Percentiles rank a stretch among this genome's conserved stretches.
These are phyloP conservation scores for Thielaviopsis populi DNA, from an alignment of 2,329 filamentous ascomycete species.

Conservation along the genomic window DNA sequence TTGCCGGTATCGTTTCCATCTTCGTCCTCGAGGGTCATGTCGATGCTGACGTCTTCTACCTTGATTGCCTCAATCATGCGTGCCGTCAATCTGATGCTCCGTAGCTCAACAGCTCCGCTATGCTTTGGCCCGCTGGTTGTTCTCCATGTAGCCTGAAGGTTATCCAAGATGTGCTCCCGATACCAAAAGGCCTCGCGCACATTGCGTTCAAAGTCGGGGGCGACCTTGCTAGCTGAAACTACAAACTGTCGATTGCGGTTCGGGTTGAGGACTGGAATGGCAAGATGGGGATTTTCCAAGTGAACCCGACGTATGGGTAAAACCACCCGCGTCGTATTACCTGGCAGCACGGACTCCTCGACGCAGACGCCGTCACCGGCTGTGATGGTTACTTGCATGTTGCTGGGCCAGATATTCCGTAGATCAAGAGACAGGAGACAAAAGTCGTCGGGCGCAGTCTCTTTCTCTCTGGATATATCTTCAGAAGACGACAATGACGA, in stretches of 20 bases:
- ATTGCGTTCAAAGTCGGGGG: conserved; percentile 62
- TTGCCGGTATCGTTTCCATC: conserved; percentile 22
- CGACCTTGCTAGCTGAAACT: conserved; percentile 63
- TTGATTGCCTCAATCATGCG: conserved; percentile 75
- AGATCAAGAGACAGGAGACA: conserved; percentile 73
- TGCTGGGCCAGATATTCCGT: conserved; percentile 78
- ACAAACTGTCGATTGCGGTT: conserved; percentile 84
- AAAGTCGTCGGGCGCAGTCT: conserved; percentile 27
- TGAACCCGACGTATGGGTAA: conserved; percentile 63
- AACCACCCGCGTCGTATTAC: conserved; percentile 58
- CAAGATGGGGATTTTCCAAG: conserved; percentile 58
- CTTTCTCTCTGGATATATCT: background rate
- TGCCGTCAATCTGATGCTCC: conserved; percentile 55
- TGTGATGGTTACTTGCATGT: conserved; percentile 51
- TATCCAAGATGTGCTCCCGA: conserved; percentile 61
- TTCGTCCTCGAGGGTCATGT: conserved; percentile 23
- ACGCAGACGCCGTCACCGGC: conserved; percentile 35
- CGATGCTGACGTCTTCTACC: conserved; percentile 61
- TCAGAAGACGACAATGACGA: background rate
- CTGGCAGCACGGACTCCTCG: conserved; percentile 45
- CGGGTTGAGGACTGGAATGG: conserved; percentile 67
- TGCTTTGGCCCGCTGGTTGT: conserved; percentile 37
- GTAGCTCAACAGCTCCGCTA: conserved; percentile 57
- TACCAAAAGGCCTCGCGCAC: conserved; percentile 85
- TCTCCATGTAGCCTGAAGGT: conserved; percentile 57